Evolutionary conservation across 495 filamentous ascomycete genomes (phyloP), one percentile per base, ranked within the genome.

Genomic region (Xylaria castorea): DNA sequence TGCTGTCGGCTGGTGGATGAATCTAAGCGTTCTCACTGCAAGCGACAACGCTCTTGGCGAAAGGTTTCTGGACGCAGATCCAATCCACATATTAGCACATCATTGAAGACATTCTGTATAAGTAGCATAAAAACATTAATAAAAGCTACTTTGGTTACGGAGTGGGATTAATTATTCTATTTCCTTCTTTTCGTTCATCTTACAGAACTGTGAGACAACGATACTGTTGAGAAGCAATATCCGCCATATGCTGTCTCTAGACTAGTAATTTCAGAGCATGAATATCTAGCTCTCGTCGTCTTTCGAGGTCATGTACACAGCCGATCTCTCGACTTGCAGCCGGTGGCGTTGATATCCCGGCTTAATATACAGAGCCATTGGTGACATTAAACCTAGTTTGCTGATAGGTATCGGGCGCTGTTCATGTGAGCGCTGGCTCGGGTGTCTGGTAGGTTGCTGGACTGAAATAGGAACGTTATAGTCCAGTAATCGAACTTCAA

Each of bases 11-110:
- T 99, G 94, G 82, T 93, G 87, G 71, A 85, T 76, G 74, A 77
- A 85, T 40, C 76, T 98, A 58, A 97, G 91, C 87, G 79, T 82
- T n/a, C 82, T 97, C 81, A 97, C 94, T 0, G 87, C 92, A 78
- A 89, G 86, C 40, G 71, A 38, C 22, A 84, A 87, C 73, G 87
- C 84, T 18, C 71, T 90, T 70, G 77, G n/a, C 48, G 27, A 62
- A 32, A 40, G 14, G 48, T 32, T 40, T 27, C 44, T 16, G 60
- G 70, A 53, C 25, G 18, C 46, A 18, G 40, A 18, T 36, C 18
- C 40, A 20, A 64, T 42, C n/a, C 11, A 42, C 61, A 30, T 46
- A 20, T 55, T 61, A 64, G 44, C 27, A 42, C 32, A 44, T 11
- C 25, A 18, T 1, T 36, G 12, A 62, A 20, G 42, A 16, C 25